Evolutionary conservation across 257 asterid genomes (phyloP).

Genomic region (Nicotiana benthamiana): DNA sequence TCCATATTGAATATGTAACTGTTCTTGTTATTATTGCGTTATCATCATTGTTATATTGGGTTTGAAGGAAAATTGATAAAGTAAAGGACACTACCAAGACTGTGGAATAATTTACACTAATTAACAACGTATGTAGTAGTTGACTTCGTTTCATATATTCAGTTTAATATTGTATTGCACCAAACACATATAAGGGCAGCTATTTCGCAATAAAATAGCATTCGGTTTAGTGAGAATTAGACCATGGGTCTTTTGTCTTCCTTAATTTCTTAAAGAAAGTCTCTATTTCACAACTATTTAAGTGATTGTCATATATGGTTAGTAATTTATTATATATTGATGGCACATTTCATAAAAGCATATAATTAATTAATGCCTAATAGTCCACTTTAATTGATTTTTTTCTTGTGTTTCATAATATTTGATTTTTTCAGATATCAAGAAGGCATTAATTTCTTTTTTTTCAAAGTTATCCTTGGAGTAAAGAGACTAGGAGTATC

Average conservation of each 20-base stretch:
- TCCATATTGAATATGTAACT: background rate
- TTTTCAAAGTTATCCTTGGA: no score
- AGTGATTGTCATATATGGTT: background rate
- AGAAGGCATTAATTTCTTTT: no score
- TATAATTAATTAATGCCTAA: background rate
- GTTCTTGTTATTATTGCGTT: background rate
- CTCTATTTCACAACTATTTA: background rate
- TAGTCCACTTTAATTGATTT: no score
- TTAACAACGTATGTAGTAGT: background rate
- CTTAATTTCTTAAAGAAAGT: background rate
- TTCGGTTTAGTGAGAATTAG: background rate
- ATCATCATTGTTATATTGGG: slow-evolving; percentile 4
- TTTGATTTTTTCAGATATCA: no score
- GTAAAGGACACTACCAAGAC: background rate
- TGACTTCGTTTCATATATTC: background rate
- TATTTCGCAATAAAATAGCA: background rate
- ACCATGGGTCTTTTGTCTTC: background rate
- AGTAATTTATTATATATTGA: background rate
- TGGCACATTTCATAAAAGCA: background rate
- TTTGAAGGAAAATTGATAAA: background rate
- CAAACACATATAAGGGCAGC: background rate
- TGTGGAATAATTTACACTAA: background rate
- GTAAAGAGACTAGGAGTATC: no score
- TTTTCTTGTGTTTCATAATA: no score
- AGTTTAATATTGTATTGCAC: background rate